Evolutionary conservation across 2,329 filamentous ascomycete genomes (phyloP).

Genomic region (Paecilomyces formosus): DNA sequence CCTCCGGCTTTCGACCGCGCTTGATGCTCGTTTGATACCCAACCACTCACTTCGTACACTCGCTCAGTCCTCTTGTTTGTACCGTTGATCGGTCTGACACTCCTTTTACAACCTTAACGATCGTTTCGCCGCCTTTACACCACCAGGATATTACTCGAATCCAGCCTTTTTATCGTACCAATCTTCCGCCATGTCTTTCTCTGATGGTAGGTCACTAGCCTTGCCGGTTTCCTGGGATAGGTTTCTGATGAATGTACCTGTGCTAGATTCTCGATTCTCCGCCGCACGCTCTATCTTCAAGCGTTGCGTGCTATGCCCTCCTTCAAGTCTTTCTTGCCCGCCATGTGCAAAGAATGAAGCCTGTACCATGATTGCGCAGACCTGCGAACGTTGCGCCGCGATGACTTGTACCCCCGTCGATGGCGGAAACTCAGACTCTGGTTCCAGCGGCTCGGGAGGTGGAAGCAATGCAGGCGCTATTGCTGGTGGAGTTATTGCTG

Average conservation of each 20-base stretch:
- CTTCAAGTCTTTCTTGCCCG: constrained; percentile 50
- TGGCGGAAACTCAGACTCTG: constrained; percentile 24
- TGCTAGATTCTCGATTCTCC: background rate
- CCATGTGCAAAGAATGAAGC: constrained; percentile 47
- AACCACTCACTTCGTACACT: constrained; percentile 1
- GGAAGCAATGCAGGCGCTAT: constrained; percentile 71
- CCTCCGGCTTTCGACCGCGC: background rate
- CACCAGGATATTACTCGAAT: background rate
- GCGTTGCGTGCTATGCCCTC: constrained; percentile 51
- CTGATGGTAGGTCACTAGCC: constrained; percentile 11
- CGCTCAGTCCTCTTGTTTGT: constrained; percentile 9
- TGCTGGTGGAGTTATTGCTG: constrained; percentile 83
- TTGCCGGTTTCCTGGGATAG: background rate
- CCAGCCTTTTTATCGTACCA: constrained; percentile 3
- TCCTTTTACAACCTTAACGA: constrained; percentile 9
- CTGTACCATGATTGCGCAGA: constrained; percentile 53
- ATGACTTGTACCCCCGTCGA: constrained; percentile 47
- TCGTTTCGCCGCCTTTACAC: constrained; percentile 8
- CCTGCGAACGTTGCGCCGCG: constrained; percentile 53
- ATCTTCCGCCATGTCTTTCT: constrained; percentile 20
- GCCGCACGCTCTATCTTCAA: constrained; percentile 20
- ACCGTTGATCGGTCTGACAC: constrained; percentile 24
- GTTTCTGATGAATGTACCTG: background rate
- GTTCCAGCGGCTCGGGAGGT: constrained; percentile 8
- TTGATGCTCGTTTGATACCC: background rate